Evolutionary conservation across 192 early-diverging fungal species (phyloP).

Genomic region (Pilaira anomala): DNA sequence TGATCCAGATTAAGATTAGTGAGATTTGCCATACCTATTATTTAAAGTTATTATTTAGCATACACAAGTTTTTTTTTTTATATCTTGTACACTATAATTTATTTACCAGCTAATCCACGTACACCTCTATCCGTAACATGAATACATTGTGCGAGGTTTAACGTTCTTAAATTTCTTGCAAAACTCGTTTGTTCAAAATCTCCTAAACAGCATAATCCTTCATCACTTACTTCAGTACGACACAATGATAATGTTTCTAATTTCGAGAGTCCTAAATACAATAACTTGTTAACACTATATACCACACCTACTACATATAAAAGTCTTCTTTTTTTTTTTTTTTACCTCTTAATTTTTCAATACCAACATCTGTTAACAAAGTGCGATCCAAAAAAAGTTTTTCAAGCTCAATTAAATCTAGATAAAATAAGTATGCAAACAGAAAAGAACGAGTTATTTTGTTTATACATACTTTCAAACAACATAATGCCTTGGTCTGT

Average conservation of each 20-base stretch:
- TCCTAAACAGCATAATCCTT: conserved; percentile 15
- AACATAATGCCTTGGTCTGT: conserved; percentile 46
- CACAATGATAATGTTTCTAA: conserved; percentile 32
- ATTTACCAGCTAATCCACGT: conserved; percentile 22
- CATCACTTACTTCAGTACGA: conserved; percentile 32
- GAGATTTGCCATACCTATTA: conserved; percentile 24
- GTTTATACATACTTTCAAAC: conserved; percentile 20
- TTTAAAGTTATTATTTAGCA: neutral
- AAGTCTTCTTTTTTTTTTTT: neutral
- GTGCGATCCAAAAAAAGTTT: conserved; percentile 48
- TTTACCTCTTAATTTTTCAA: conserved; percentile 39
- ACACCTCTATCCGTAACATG: conserved; percentile 17
- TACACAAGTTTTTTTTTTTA: neutral
- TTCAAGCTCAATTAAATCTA: conserved; percentile 30
- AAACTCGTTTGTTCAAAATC: conserved; percentile 12
- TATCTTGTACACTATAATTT: too few relatives aligned
- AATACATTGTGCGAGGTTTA: conserved; percentile 20
- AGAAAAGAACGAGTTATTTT: neutral
- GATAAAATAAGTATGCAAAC: neutral
- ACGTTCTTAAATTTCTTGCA: conserved; percentile 11
- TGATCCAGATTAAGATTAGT: conserved; percentile 39
- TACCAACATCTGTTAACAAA: conserved; percentile 36
- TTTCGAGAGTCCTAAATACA: conserved; percentile 17
- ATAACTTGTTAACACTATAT: too few relatives aligned
- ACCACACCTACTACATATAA: neutral